Conservation (phyloP, 805 yeast genomes). For the Ogataea corticis region DNA sequence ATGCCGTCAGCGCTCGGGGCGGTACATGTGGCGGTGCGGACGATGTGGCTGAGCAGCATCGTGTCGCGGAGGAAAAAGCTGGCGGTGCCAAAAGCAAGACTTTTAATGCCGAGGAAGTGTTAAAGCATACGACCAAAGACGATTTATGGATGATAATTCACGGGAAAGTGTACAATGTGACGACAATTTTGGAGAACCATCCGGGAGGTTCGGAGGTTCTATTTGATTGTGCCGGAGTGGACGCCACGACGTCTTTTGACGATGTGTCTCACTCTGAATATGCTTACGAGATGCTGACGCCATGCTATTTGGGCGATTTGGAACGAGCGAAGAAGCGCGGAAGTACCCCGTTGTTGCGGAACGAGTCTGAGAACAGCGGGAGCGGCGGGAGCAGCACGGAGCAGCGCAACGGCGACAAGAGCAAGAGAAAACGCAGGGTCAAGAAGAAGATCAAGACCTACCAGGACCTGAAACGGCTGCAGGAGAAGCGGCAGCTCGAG, state of each 20-base stretch:
- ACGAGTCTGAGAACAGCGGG: constrained; percentile 1
- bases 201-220: constrained; percentile 89
- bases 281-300: constrained; percentile 85
- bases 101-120: constrained; percentile 41
- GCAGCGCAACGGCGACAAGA: not conserved
- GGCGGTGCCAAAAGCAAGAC: constrained; percentile 1
- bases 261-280: constrained; percentile 77
- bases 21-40: no score
- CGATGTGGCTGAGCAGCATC: not conserved
- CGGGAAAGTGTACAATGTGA: constrained; percentile 66
- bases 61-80: not conserved
- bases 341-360: not conserved
- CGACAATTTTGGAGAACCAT: constrained; percentile 56
- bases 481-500: constrained; percentile 7
- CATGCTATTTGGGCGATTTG: constrained; percentile 78
- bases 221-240: constrained; percentile 76
- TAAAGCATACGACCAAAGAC: constrained; percentile 45
- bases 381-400: constrained; percentile 1
- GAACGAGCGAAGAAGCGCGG: constrained; percentile 31
- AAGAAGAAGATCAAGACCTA: constrained; percentile 14
- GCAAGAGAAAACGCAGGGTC: constrained; percentile 6
- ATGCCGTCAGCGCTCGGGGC: not conserved
- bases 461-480: constrained; percentile 13
- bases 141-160: constrained; percentile 74
- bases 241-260: constrained; percentile 67